Percentiles rank a stretch among this genome's conserved stretches.
Evolutionary conservation across 116 monocot species (phyloP).

Genomic region (Posidonia oceanica): DNA sequence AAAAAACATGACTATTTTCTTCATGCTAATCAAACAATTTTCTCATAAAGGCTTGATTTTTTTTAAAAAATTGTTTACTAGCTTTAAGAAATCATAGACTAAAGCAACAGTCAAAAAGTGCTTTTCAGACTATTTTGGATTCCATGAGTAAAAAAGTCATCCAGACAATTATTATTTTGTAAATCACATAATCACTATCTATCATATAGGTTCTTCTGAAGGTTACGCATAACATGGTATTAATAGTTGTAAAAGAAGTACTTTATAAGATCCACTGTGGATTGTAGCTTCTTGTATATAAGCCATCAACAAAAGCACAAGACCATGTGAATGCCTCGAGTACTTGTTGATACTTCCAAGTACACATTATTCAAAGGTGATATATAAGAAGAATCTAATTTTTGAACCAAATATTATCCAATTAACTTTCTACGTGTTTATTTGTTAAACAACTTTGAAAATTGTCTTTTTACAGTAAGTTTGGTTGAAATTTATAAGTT

Average conservation of each 20-base stretch:
- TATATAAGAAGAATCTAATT: slow-evolving; percentile 1
- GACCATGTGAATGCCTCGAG: no score
- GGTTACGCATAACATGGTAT: slow-evolving; percentile 77
- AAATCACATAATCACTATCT: slow-evolving; percentile 12
- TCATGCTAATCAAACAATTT: no score
- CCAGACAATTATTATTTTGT: slow-evolving; percentile 74
- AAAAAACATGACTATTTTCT: no score
- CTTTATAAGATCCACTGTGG: slow-evolving; percentile 49
- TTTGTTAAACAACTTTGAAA: no score
- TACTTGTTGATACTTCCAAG: slow-evolving; percentile 54
- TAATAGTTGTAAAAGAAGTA: slow-evolving; percentile 94
- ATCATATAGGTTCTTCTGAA: slow-evolving; percentile 69
- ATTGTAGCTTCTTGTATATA: slow-evolving; percentile 84
- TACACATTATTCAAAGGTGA: slow-evolving; percentile 20
- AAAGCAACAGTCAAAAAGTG: slow-evolving; percentile 50
- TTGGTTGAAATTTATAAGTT: no score
- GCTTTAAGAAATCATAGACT: slow-evolving; percentile 58
- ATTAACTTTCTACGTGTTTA: no score
- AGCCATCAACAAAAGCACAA: background rate
- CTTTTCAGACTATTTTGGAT: no score
- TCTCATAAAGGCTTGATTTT: no score
- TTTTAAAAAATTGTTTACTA: no score
- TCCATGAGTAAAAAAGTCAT: slow-evolving; percentile 47
- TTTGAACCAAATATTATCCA: slow-evolving; percentile 38
- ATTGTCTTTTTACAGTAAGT: no score